Evolutionary conservation across 352 stramenopile species (phyloP), one percentile per base, ranked within the genome.

Genomic region (Phytophthora fragariae): DNA sequence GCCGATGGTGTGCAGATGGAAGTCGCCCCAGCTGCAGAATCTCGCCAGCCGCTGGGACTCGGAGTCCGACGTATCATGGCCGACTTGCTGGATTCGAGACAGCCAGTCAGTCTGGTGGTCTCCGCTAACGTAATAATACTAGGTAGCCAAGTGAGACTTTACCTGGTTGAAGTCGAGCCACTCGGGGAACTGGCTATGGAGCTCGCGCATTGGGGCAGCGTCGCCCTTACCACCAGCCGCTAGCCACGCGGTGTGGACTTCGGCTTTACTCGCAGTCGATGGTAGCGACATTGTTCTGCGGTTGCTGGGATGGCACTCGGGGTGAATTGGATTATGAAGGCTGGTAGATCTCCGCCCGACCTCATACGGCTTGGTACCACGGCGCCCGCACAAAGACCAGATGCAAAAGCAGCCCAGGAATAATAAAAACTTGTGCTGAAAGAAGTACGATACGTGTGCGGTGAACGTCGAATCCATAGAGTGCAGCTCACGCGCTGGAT

Each of bases 121-220:
- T 49, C 41, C 29, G 54, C 54, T 44, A 33, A 44, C 11, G 17
- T 15, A 50, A 56, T 67, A 31, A 31, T 31, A 31, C 27, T 31
- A 31, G 27, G 27, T 31, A 39, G 33, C 53, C 50, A 35, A 62
- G 57, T 57, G 8, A 29, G 47, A 61, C 8, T 64, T 44, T 79
- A 79, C 72, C 47, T 44, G 68, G 3, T 70, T n/a, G 17, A 79
- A 67, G 54, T 62, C 72, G 54, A 79, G 58, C 72, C 72, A 79
- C 52, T 64, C 5, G 0, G 72, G 66, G 58, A 67, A 70, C 29
- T 57, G 67, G 1, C 8, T 10, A 29, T 29, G 49, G 33, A 79
- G 29, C 11, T 60, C 35, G 17, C 52, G 39, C 72, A 79, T 79
- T 19, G 52, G 44, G 8, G 21, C 35, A 9, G 65, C 62, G 31